Evolutionary conservation across 306 rosid species (phyloP), one percentile per base, ranked within the genome.

Genomic region (Inga leiocalycina): DNA sequence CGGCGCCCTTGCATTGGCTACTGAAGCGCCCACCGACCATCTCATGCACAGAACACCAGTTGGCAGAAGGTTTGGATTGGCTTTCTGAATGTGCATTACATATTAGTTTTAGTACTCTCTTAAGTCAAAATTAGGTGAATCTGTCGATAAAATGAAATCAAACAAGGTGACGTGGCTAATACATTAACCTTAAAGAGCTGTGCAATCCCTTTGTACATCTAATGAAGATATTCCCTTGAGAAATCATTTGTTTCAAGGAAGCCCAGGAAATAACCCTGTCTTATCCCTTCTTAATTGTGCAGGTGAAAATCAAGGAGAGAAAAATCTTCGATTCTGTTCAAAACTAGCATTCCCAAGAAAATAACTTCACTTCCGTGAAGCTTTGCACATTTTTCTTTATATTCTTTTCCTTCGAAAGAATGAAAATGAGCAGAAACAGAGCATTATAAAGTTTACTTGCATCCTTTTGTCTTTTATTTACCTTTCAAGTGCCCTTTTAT

Each of bases 1-100:
- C 41, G 99, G 99, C 61, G 98, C 99, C 71, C 97, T 96, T 81
- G 98, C 99, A 79, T 86, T 96, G 90, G 99, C 99, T 56, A 96
- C 99, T 35, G 99, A 96, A 87, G 98, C 98, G 22, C 99, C 99
- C 69, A 96, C 99, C 5, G 97, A 96, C 82, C 83, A 86, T 88
- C 93, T 93, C 81, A 96, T 96, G 99, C 71, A 83, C 78, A 91
- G 97, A 89, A 17, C 84, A 81, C 99, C 99, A 22, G 99, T 96
- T 80, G 99, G 99, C 77, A 85, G 99, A 86, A 96, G 99, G 99
- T 96, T 52, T 86, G 87, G 56, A 70, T 77, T 77, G 32, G 44
- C 61, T 67, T 81, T 80, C 81, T 80, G 73, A 76, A 17, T 76
- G 9, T 37, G 67, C 78, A 66, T 3, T 68, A 67, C 46, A 27